Percentiles rank a stretch among this genome's conserved stretches.
Evolutionary conservation across 2,329 filamentous ascomycete genomes (phyloP).

Genomic region (Colletotrichum trifolii): DNA sequence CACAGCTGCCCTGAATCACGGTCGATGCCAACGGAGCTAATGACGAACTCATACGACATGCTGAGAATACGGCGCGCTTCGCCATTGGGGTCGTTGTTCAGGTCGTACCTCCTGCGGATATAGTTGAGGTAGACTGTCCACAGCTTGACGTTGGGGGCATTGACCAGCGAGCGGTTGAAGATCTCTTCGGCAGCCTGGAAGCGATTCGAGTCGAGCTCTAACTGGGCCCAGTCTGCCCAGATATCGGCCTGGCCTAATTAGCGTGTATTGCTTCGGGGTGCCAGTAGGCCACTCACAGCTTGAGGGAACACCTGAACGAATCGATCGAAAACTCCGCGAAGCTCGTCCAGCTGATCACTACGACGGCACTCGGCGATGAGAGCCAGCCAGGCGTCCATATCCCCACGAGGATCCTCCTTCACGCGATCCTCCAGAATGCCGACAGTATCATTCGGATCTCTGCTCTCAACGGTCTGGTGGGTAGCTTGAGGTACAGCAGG

Average conservation of each 20-base stretch:
- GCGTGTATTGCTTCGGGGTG: background rate
- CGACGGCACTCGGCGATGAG: constrained; percentile 87
- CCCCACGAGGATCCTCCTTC: constrained; percentile 90
- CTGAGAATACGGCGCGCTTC: constrained; percentile 82
- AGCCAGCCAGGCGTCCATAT: constrained; percentile 90
- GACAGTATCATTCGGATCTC: constrained; percentile 74
- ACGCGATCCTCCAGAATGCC: constrained; percentile 90
- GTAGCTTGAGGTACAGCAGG: constrained; percentile 37
- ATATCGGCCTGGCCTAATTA: constrained; percentile 76
- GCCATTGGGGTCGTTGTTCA: constrained; percentile 80
- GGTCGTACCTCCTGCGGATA: constrained; percentile 88
- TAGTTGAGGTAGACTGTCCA: constrained; percentile 97
- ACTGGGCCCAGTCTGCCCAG: constrained; percentile 88
- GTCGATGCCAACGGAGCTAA: constrained; percentile 90
- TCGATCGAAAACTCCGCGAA: constrained; percentile 82
- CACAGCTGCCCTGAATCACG: constrained; percentile 90
- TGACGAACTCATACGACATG: constrained; percentile 91
- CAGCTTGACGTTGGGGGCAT: constrained; percentile 83
- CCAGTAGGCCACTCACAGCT: constrained; percentile 73
- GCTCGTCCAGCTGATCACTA: constrained; percentile 84
- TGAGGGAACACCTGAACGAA: constrained; percentile 91
- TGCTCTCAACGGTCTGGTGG: constrained; percentile 39
- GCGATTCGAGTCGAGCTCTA: constrained; percentile 90
- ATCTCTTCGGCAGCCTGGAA: constrained; percentile 83
- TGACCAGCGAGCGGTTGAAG: constrained; percentile 82